These are phyloP conservation scores for Mycena belliarum DNA, from an alignment of 768 basidiomycete genomes.

Conservation along the genomic window DNA sequence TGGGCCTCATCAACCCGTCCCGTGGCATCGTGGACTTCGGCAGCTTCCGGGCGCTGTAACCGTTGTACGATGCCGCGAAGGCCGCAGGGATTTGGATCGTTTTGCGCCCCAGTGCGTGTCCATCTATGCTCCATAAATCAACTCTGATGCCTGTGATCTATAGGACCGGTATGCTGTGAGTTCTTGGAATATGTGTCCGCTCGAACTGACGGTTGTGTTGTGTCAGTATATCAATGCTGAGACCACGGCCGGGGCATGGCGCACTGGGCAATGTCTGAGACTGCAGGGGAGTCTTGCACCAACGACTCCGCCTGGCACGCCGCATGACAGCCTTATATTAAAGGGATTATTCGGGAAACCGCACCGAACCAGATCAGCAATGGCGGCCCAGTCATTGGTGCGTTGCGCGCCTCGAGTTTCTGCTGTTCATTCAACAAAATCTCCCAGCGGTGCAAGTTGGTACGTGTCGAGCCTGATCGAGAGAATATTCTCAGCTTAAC, in stretches of 20 bases:
- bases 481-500: too few relatives aligned
- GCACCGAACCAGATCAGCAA: slow-evolving; percentile 65
- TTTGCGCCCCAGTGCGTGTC: slow-evolving; percentile 63
- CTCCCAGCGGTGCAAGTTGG: too few relatives aligned
- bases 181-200: too few relatives aligned
- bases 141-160: too few relatives aligned
- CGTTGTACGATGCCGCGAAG: slow-evolving; percentile 73
- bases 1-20: slow-evolving; percentile 77
- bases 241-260: slow-evolving; percentile 75
- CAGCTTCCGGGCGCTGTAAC: slow-evolving; percentile 66
- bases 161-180: slow-evolving; percentile 48
- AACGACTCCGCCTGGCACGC: slow-evolving; percentile 69
- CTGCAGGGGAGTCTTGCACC: slow-evolving; percentile 69
- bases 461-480: too few relatives aligned
- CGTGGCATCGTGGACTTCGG: slow-evolving; percentile 73
- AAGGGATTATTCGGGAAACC: slow-evolving; percentile 61
- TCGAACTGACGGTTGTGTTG: too few relatives aligned
- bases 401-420: slow-evolving; percentile 19
- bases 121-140: too few relatives aligned
- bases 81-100: slow-evolving; percentile 78
- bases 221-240: slow-evolving; percentile 84
- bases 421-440: too few relatives aligned
- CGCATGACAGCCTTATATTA: slow-evolving; percentile 74
- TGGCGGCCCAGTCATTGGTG: slow-evolving; percentile 79
- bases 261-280: slow-evolving; percentile 70